Conservation (phyloP, 2,329 filamentous ascomycete genomes). For the Penicillium aurantiogriseum region DNA sequence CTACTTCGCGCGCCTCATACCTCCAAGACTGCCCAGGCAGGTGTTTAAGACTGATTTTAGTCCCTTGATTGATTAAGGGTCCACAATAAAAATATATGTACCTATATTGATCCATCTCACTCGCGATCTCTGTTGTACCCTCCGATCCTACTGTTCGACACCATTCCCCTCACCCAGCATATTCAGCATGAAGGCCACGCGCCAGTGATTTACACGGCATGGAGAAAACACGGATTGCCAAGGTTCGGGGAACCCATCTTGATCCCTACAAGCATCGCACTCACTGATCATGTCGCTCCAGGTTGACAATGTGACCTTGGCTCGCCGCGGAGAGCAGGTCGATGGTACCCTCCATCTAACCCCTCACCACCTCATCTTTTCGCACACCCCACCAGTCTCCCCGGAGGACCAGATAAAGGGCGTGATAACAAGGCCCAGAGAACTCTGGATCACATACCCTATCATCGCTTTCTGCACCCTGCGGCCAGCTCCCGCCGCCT, state of each 20-base stretch:
- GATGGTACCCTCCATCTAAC: slow-evolving; percentile 62
- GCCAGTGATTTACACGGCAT: slow-evolving; percentile 38
- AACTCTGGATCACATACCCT: slow-evolving; percentile 92
- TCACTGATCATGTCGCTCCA: slow-evolving; percentile 20
- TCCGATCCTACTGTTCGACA: not conserved
- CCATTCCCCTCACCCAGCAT: slow-evolving; percentile 4
- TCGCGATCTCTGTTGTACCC: not conserved
- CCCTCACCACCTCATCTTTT: slow-evolving; percentile 65
- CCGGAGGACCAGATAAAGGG: slow-evolving; percentile 43
- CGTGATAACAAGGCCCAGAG: slow-evolving; percentile 54
- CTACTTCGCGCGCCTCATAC: slow-evolving; percentile 1
- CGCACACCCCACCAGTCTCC: slow-evolving; percentile 50
- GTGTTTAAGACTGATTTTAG: not conserved
- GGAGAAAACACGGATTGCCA: slow-evolving; percentile 48
- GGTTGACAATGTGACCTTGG: slow-evolving; percentile 59
- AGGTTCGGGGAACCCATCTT: slow-evolving; percentile 30
- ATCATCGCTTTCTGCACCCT: slow-evolving; percentile 81
- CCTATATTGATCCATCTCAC: not conserved
- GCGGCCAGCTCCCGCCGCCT: slow-evolving; percentile 67
- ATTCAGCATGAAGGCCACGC: slow-evolving; percentile 35
- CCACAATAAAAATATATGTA: not conserved
- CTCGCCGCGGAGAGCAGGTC: slow-evolving; percentile 56
- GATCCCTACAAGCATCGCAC: not conserved
- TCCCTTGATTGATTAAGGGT: not conserved
- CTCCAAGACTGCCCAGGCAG: not conserved